Evolutionary conservation across 2,329 filamentous ascomycete species (phyloP).

Genomic region (Fusarium tuaranense): DNA sequence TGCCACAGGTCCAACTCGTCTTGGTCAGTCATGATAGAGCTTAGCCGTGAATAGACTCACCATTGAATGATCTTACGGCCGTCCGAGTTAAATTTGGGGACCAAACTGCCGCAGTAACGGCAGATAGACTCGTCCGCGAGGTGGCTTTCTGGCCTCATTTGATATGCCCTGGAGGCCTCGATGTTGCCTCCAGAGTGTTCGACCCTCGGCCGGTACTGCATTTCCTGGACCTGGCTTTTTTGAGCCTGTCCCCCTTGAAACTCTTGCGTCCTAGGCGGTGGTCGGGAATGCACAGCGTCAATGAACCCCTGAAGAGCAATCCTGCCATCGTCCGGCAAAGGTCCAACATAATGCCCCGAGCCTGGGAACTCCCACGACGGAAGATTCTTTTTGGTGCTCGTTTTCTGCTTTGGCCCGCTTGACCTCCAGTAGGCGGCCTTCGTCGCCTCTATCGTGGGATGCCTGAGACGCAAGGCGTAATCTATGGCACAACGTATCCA

Average conservation of each 20-base stretch:
- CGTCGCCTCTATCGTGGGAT: not conserved
- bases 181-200: not conserved
- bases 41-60: not conserved
- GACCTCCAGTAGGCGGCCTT: not conserved
- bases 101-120: not conserved
- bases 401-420: not conserved
- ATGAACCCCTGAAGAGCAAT: too few relatives aligned
- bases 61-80: not conserved
- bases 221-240: not conserved
- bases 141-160: not conserved
- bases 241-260: not conserved
- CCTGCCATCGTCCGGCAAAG: not conserved
- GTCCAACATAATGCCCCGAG: not conserved
- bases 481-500: not conserved
- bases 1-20: not conserved
- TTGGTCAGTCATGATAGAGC: not conserved
- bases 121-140: not conserved
- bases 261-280: not conserved
- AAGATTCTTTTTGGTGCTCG: not conserved
- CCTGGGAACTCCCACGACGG: not conserved
- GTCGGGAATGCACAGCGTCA: not conserved
- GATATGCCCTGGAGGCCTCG: not conserved
- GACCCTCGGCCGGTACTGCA: not conserved
- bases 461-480: not conserved
- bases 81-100: not conserved